Base-by-base conservation (phyloP, 2,329 filamentous ascomycete genomes). In the Coniochaeta hoffmannii region DNA sequence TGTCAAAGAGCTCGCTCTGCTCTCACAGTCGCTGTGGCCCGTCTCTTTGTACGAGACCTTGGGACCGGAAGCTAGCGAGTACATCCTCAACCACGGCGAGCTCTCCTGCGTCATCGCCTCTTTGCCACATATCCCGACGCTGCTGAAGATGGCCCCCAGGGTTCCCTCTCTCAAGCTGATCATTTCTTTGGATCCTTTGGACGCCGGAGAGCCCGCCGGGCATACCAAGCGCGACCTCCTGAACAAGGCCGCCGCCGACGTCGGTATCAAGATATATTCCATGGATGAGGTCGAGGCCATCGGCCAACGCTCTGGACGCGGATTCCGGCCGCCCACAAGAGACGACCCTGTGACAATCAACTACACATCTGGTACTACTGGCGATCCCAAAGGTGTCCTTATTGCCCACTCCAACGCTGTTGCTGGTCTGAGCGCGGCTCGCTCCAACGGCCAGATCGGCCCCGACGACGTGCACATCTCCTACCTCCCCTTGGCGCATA, bases 21-120 rank as follows among this genome's bases (percentile, higher is more conserved):
- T 89, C 74, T 94, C 91, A 12, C 94, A 97, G 71, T 83, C 87
- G 8, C 82, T 97, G 30, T 97, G 81, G 73, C 89, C 88, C 22
- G 91, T 99, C 55, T 96, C 93, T 5, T 86, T 99, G 53, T 99
- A 99, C 76, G 94, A 97, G 71, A 97, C 93, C 12, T 82, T 99
- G 5, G 93, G 93, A 10, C 87, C 93, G 12, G 90, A 96, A 62
- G 84, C 92, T 2, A 92, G 89, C 56, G 91, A 97, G 73, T 97
- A 89, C 74, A 97, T 99, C 71, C 88, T 97, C 75, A 95, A 95
- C 72, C 93, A 97, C 69, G 84, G 90, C 55, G 80, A 86, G 59
- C 76, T 97, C 56, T 71, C 79, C 57, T 89, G 86, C 65, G 83
- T 97, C 36, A 85, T 88, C 59, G 86, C 89, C 57, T 91, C 89